Base-by-base conservation (phyloP, 495 filamentous ascomycete genomes). In the Hypoxylon rickii region DNA sequence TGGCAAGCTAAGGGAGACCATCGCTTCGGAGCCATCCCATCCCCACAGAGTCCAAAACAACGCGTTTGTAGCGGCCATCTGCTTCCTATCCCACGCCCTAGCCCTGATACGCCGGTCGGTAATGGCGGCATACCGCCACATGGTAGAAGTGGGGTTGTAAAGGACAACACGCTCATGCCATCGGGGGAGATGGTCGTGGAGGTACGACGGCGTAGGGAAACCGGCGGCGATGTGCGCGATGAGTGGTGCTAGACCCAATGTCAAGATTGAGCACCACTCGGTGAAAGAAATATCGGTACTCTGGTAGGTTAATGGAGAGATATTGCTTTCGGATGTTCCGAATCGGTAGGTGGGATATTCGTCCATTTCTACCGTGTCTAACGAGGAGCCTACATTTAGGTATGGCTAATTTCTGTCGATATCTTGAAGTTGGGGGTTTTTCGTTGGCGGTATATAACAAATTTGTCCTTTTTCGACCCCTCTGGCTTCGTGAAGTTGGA, bases 91-190 rank as follows among this genome's bases (percentile, higher is more conserved):
- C 67, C 68, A 70, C 2, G 26, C 2, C 19, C 32, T 46, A 4
- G 70, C 65, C 13, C 70, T 51, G 20, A 72, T 47, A 8, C 67
- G 65, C 10, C 67, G 44, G 51, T 69, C 65, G 3, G 61, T 36
- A 36, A 70, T 69, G 7, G 65, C 64, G 20, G 64, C 57, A 51
- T 72, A 74, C 6, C 71, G 64, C 66, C 66, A 74, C 10, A 72
- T 17, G 8, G 72, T 71, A 6, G 70, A 63, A 7, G 64, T 65
- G 5, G 71, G 71, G 37, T 69, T 69, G 45, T 64, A 72, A 29
- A 60, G 61, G 15, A 6, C n/a, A 11, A 55, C 20, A 26, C 43
- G 26, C 18, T 55, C 51, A 37, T 55, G 43, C 51, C 51, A 55
- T 43, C 38, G 31, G 2, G 56, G 52, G 1, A 11, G 29, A 16